Base-by-base conservation (phyloP, 164 flowering plant species). In the Aristolochia contorta region DNA sequence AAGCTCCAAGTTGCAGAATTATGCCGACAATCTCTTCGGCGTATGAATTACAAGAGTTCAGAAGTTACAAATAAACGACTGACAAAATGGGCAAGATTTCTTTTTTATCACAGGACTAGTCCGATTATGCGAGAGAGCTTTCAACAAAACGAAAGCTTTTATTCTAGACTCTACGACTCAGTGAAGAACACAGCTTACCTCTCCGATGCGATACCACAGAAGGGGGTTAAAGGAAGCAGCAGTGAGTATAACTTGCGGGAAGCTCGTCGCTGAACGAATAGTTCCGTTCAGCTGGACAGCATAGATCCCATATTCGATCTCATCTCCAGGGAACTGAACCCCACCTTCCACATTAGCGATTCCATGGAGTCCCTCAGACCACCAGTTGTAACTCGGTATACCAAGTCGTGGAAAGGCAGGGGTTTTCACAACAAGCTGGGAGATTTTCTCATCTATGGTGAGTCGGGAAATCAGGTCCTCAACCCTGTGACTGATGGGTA, bases 241-340 rank as follows among this genome's bases (percentile, higher is more conserved):
- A 21, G 94, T 78, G 65, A 83, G 86, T 46, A 91, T 86, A 72
- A 91, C 93, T 71, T 85, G 95, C 66, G 97, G 95, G 73, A 91
- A 91, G 77, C 89, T 86, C 4, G 94, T 88, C 50, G 91, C 96
- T 23, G 77, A 67, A 1, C 24, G 54, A 37, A 91, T 77, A 16
- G 74, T 60, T 1, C 91, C 89, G 21, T 37, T 37, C 12, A 37
- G 7, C 43, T 37, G 43, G 43, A 37, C 43, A 4, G 12, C 43
- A 10, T 37, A 37, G 43, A 37, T 37, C 12, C 43, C 43, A 37
- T 37, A 37, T 37, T 37, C 43, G 9, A 8, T 37, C 43, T 37
- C 43, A 8, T 37, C 43, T 37, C 72, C 43, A 8, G 43, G 65
- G 68, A 87, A 75, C 1, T 25, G 54, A 46, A 83, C 73, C 12